A percentile compares a stretch with the other conserved stretches of the same genome.
These are phyloP conservation scores for Salix arbutifolia DNA, from an alignment of 345 rosid species.

Conservation along the genomic window DNA sequence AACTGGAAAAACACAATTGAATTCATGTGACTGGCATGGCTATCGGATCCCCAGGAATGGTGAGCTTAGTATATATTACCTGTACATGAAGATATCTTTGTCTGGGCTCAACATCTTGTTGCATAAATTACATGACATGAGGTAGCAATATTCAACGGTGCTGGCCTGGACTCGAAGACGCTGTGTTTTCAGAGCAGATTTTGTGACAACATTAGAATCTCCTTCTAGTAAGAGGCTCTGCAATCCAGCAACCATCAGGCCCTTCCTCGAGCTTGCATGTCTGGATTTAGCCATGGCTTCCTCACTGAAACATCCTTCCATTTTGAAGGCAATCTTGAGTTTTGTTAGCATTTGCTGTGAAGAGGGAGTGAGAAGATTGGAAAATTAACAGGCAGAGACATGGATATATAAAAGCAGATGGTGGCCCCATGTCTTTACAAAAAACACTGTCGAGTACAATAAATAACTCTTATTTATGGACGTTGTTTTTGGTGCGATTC, in stretches of 20 bases:
- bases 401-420: background rate
- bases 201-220: conserved; percentile 37
- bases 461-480: background rate
- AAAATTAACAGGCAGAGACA: background rate
- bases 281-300: background rate
- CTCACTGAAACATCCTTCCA: background rate
- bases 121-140: conserved; percentile 61
- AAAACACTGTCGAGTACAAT: background rate
- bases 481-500: background rate
- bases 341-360: conserved; percentile 9
- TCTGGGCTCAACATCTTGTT: conserved; percentile 40
- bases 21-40: background rate
- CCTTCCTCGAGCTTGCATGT: conserved; percentile 4
- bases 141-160: conserved; percentile 33
- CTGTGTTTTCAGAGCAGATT: conserved; percentile 27
- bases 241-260: conserved; percentile 48
- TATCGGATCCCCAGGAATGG: background rate
- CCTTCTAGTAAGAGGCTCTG: conserved; percentile 36
- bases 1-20: background rate
- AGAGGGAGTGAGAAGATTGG: background rate
- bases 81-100: conserved; percentile 84
- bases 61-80: conserved; percentile 24
- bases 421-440: background rate
- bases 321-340: conserved; percentile 11
- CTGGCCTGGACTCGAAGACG: background rate